Evolutionary conservation across 2,329 filamentous ascomycete genomes (phyloP), one percentile per base, ranked within the genome.

Genomic region (Fusarium albidum): DNA sequence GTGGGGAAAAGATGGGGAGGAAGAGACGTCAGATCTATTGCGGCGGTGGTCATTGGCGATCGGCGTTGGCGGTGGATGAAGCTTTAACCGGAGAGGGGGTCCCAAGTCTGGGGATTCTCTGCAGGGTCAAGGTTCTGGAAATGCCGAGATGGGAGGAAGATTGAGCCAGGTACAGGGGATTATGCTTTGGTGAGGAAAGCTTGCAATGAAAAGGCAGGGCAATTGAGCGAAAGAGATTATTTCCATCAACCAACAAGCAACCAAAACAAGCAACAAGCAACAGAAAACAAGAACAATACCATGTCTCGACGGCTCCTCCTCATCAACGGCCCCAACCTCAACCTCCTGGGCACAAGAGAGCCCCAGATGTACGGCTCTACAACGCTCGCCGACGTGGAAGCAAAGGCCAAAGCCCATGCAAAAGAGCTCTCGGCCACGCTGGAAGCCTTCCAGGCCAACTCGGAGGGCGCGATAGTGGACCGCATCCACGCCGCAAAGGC

Each of bases 251-350:
- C 12, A 51, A 21, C 26, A 41, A 29, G 32, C 48, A 29, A 27
- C 14, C 38, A 37, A 34, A 14, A 10, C 21, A 41, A 15, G 35
- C 34, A 15, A 17, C 27, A 37, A 17, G 38, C 29, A 35, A 3
- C 4, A 31, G n/a, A 12, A 17, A 33, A 25, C 32, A 43, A 50
- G 38, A 17, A 31, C 37, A 43, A 39, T 25, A 59, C 29, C 55
- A 77, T 76, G 71, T 53, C 72, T 27, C 73, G 72, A 51, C 71
- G 67, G 47, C 85, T 92, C 68, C 85, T 92, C 63, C 79, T 92
- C 61, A 85, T 92, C 77, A 92, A 92, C 73, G 89, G 90, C n/a
- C 89, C 89, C 27, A 93, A 93, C 71, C 86, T 93, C 65, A 92
- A 92, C 75, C 86, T 93, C 42, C 82, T 93, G 26, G 90, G 90